Evolutionary conservation across 306 rosid genomes (phyloP).

Genomic region (Morella rubra): DNA sequence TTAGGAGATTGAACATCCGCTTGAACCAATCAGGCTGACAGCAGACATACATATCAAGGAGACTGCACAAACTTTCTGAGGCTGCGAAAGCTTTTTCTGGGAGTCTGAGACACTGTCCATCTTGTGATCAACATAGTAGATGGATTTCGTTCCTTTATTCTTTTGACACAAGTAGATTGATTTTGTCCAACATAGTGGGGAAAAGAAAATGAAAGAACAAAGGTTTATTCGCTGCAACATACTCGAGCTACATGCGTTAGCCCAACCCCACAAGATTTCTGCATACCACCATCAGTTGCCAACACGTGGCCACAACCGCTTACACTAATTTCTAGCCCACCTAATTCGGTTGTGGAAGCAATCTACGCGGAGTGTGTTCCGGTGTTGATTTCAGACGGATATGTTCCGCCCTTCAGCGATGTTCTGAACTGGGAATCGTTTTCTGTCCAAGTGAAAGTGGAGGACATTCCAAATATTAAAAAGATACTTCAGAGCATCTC

Average conservation of each 20-base stretch:
- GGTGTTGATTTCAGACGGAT: slow-evolving; percentile 42
- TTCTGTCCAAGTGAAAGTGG: slow-evolving; percentile 38
- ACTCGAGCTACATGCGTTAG: neutral
- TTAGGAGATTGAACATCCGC: slow-evolving; percentile 38
- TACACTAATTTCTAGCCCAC: too few species aligned
- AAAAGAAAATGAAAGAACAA: neutral
- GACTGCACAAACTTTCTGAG: too few species aligned
- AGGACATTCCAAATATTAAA: slow-evolving; percentile 42
- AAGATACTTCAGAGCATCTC: slow-evolving; percentile 39
- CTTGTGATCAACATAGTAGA: too few species aligned
- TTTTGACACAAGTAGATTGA: too few species aligned
- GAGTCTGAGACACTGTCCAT: too few species aligned
- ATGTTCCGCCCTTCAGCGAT: slow-evolving; percentile 49
- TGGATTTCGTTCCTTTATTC: too few species aligned
- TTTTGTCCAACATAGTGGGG: too few species aligned
- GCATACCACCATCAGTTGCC: too few species aligned
- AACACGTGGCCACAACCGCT: too few species aligned
- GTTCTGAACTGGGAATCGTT: slow-evolving; percentile 45
- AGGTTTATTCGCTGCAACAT: neutral
- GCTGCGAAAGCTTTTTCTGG: too few species aligned
- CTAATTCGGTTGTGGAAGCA: slow-evolving; percentile 54
- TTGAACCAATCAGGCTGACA: slow-evolving; percentile 3
- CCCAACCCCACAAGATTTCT: neutral
- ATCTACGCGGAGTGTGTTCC: slow-evolving; percentile 48
- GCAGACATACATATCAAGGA: too few species aligned